Evolutionary conservation across 768 basidiomycete species (phyloP).

Genomic region (Boletus patriciae): DNA sequence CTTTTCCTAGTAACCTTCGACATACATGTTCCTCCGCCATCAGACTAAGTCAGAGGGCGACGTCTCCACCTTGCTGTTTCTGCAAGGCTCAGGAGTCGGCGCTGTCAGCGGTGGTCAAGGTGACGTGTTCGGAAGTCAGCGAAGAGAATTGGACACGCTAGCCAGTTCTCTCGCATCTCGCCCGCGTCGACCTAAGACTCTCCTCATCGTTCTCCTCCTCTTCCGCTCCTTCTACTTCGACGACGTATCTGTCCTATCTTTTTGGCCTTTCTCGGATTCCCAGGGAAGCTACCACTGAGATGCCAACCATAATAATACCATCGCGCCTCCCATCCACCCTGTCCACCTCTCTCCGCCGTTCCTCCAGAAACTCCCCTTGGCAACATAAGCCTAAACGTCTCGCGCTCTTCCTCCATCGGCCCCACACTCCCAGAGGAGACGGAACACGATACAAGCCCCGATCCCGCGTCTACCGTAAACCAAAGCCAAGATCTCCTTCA

Average conservation of each 20-base stretch:
- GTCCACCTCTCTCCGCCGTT: conserved; percentile 24
- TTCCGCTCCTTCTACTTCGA: conserved; percentile 23
- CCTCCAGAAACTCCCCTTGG: conserved; percentile 26
- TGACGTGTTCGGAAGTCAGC: conserved; percentile 28
- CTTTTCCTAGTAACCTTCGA: not conserved
- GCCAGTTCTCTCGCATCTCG: conserved; percentile 24
- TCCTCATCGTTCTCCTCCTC: conserved; percentile 22
- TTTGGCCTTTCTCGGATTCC: conserved; percentile 10
- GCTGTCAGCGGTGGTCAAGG: too few species aligned
- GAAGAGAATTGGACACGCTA: conserved; percentile 20
- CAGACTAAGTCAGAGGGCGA: conserved; percentile 47
- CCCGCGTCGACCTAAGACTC: conserved; percentile 18
- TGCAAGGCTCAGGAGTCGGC: not conserved
- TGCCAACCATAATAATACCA: conserved; percentile 16
- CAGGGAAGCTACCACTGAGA: conserved; percentile 13
- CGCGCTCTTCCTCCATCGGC: conserved; percentile 21
- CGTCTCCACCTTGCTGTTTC: conserved; percentile 27
- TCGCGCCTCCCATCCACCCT: conserved; percentile 14
- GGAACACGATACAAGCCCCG: conserved; percentile 8
- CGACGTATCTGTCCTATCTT: conserved; percentile 16
- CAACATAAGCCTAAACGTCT: conserved; percentile 26
- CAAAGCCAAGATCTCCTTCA: conserved; percentile 31
- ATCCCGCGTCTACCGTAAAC: conserved; percentile 18
- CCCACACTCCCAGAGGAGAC: conserved; percentile 13
- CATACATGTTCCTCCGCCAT: conserved; percentile 51